A percentile compares a stretch with the other conserved stretches of the same genome.
phyloP scores from a whole-genome alignment of 352 stramenopile species.

The Phytopythium montanum region DNA sequence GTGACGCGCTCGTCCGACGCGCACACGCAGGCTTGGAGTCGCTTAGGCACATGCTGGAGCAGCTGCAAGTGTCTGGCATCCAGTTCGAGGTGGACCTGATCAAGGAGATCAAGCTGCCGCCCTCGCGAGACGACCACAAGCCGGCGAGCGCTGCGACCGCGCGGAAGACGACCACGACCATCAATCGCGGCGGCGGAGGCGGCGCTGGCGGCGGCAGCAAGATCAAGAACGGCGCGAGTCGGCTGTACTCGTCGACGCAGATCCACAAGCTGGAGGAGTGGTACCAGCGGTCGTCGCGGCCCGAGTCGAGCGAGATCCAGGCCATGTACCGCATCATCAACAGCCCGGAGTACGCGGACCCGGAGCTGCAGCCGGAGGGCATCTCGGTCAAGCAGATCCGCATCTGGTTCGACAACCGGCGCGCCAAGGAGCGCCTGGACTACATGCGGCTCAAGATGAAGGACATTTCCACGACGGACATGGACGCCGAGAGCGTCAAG shows the following conservation, averaged over 20 bases:
- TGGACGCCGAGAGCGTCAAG: constrained; percentile 84
- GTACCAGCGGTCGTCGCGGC: constrained; percentile 81
- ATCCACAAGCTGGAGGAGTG: constrained; percentile 89
- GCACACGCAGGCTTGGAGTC: constrained; percentile 52
- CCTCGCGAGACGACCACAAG: constrained; percentile 54
- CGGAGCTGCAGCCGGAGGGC: constrained; percentile 79
- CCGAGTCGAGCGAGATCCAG: constrained; percentile 83
- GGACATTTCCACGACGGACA: constrained; percentile 76
- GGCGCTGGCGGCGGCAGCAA: constrained; percentile 41
- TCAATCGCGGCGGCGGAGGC: constrained; percentile 32
- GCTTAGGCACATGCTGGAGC: constrained; percentile 72
- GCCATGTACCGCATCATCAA: constrained; percentile 91
- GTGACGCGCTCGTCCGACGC: constrained; percentile 47
- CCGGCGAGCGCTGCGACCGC: constrained; percentile 10
- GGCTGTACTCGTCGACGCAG: constrained; percentile 83
- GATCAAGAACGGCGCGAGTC: constrained; percentile 74
- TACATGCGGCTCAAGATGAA: constrained; percentile 91
- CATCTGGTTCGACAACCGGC: constrained; percentile 88
- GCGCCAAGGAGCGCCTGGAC: constrained; percentile 79
- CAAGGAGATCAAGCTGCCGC: constrained; percentile 64
- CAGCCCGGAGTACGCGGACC: constrained; percentile 73
- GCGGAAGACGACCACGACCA: constrained; percentile 24
- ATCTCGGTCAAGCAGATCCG: constrained; percentile 87
- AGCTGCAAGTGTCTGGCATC: constrained; percentile 76
- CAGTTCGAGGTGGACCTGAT: constrained; percentile 84